Evolutionary conservation across 345 rosid species (phyloP), one percentile per base, ranked within the genome.

Genomic region (Laguncularia racemosa): DNA sequence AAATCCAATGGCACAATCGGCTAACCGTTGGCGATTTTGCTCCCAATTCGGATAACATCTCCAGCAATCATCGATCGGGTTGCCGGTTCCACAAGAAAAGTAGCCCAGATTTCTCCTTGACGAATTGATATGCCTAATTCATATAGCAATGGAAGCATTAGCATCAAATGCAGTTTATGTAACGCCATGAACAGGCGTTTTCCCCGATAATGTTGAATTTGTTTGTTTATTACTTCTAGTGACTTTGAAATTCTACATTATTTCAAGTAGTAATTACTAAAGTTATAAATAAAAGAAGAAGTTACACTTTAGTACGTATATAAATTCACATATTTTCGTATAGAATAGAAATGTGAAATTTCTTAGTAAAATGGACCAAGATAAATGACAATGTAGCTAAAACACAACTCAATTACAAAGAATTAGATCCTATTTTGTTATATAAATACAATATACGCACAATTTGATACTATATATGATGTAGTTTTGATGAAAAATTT

Each of bases 21-120:
- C 91, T 55, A 87, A 50, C 23, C 72, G 51, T 53, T 82, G 77
- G 0, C 91, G 83, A 68, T 87, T 82, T 16, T 54, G 70, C 64
- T 82, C 88, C 95, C 95, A 87, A 14, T 81, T 84, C 0, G 82
- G 77, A 59, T 82, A 81, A 57, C 91, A 87, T 62, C 95, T 57
- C 95, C 95, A 87, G 61, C 95, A 87, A 53, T 87, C 91, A 1
- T 87, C 95, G 0, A 87, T 82, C 0, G 95, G 95, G 61, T 87
- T 87, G 0, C 89, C 91, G 0, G 81, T 78, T 20, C 82, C 73
- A 14, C 95, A 84, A 0, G 95, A 77, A 16, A 80, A 60, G 73
- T 75, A 82, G 17, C 66, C 81, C 52, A 84, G 71, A 69, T 72
- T 87, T 66, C 95, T 84, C 84, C 95, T 66, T 3, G 95, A 78